Conservation (phyloP, 768 basidiomycete genomes). For the Trametes sanguinea region DNA sequence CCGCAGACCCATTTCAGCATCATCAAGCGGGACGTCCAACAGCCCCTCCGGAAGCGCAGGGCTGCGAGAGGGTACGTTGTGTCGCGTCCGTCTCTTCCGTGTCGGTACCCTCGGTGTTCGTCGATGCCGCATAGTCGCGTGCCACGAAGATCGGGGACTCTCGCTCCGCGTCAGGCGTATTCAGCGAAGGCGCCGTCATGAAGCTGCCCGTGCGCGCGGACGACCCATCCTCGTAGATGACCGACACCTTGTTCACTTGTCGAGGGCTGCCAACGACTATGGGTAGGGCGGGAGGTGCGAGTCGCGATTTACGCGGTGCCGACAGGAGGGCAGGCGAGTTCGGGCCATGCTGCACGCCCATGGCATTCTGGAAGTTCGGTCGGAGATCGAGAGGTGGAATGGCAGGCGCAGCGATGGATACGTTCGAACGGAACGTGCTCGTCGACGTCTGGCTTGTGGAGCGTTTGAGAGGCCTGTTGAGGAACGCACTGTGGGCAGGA, state of each 20-base stretch:
- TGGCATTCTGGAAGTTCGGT: conserved; percentile 46
- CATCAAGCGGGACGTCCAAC: conserved; percentile 15
- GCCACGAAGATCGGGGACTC: conserved; percentile 12
- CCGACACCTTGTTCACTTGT: conserved; percentile 29
- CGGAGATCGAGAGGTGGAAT: conserved; percentile 63
- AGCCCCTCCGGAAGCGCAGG: conserved; percentile 18
- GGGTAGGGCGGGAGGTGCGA: conserved; percentile 24
- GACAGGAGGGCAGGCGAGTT: conserved; percentile 14
- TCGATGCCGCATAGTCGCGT: conserved; percentile 19
- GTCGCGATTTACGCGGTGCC: conserved; percentile 27
- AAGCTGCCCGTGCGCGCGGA: conserved; percentile 35
- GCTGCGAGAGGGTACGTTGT: conserved; percentile 6
- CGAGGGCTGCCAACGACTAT: conserved; percentile 27
- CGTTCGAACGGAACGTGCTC: conserved; percentile 52
- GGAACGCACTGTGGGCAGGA: conserved; percentile 50
- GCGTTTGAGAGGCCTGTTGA: conserved; percentile 65
- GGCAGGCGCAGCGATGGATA: conserved; percentile 42
- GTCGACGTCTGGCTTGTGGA: conserved; percentile 67
- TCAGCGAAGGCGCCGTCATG: conserved; percentile 34
- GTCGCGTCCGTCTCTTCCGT: conserved; percentile 8
- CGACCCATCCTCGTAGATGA: conserved; percentile 35
- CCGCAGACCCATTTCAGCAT: not conserved
- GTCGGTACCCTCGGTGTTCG: conserved; percentile 5
- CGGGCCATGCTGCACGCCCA: conserved; percentile 20
- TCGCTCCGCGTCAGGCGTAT: conserved; percentile 21